Percentiles rank a stretch among this genome's conserved stretches.
phyloP scores from a whole-genome alignment of 169 alveolate species.

The Plasmodium blacklocki region DNA sequence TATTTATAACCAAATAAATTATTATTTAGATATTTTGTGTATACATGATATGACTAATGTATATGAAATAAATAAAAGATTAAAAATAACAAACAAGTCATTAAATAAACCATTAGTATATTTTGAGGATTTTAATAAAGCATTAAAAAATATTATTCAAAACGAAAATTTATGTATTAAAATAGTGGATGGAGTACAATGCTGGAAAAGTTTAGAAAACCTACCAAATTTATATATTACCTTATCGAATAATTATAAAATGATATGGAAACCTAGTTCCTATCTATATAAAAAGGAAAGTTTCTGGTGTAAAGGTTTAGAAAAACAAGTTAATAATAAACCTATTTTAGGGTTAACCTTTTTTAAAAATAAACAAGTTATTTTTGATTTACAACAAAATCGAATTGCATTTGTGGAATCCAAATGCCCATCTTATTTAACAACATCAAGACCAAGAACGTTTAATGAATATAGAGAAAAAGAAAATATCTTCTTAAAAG shows the following conservation, averaged over 20 bases:
- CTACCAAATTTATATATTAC: slow-evolving; percentile 53
- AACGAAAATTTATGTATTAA: slow-evolving; percentile 57
- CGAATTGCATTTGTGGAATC: slow-evolving; percentile 77
- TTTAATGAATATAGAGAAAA: slow-evolving; percentile 70
- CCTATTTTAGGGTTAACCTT: slow-evolving; percentile 85
- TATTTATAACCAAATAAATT: slow-evolving; percentile 36
- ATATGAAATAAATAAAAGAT: slow-evolving; percentile 41
- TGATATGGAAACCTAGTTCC: slow-evolving; percentile 55
- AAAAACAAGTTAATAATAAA: slow-evolving; percentile 74
- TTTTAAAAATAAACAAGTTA: slow-evolving; percentile 80
- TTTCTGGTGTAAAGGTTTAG: slow-evolving; percentile 87
- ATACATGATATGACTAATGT: slow-evolving; percentile 50
- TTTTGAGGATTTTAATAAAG: slow-evolving; percentile 31
- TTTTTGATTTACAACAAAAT: slow-evolving; percentile 77
- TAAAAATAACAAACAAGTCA: slow-evolving; percentile 28
- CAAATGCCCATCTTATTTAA: slow-evolving; percentile 50
- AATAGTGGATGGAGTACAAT: slow-evolving; percentile 62
- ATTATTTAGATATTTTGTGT: slow-evolving; percentile 44
- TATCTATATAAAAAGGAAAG: slow-evolving; percentile 52
- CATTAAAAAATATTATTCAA: slow-evolving; percentile 43
- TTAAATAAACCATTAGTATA: slow-evolving; percentile 11
- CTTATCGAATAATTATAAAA: slow-evolving; percentile 20
- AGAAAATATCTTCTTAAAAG: slow-evolving; percentile 33
- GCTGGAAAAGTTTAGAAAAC: slow-evolving; percentile 46
- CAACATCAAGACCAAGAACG: slow-evolving; percentile 58